Evolutionary conservation across 2,329 filamentous ascomycete species (phyloP).

Genomic region (Podosphaera fusca): DNA sequence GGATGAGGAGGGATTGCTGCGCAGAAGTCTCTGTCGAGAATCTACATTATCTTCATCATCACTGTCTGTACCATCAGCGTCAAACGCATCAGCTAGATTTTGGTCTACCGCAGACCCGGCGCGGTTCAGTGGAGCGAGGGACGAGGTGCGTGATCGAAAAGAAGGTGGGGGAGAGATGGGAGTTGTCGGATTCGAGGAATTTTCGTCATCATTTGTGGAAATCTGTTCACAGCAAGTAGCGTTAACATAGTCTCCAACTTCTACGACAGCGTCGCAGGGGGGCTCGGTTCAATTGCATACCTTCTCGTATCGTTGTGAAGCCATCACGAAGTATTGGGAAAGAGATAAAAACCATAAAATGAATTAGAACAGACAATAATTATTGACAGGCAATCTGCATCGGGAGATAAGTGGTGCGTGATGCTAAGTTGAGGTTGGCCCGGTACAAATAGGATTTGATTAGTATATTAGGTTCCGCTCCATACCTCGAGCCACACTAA

Average conservation of each 20-base stretch:
- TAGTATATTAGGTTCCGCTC: too few species aligned
- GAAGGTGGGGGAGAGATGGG: slow-evolving; percentile 46
- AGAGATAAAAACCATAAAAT: slow-evolving; percentile 10
- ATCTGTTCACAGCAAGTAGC: slow-evolving; percentile 20
- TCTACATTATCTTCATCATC: slow-evolving; percentile 51
- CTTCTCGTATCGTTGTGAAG: slow-evolving; percentile 27
- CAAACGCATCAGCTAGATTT: slow-evolving; percentile 83
- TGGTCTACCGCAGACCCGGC: slow-evolving; percentile 35
- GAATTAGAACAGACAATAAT: slow-evolving; percentile 5
- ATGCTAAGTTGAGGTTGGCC: too few species aligned
- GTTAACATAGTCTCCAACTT: slow-evolving; percentile 8
- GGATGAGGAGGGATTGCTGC: slow-evolving; percentile 25
- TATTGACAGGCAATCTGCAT: too few species aligned
- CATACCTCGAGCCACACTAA: too few species aligned
- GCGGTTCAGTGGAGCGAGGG: slow-evolving; percentile 25
- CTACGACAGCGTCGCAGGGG: slow-evolving; percentile 7
- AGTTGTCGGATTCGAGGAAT: slow-evolving; percentile 13
- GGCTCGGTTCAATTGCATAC: slow-evolving; percentile 19
- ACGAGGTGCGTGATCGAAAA: slow-evolving; percentile 67
- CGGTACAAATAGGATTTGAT: too few species aligned
- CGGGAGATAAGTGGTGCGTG: too few species aligned
- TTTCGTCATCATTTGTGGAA: slow-evolving; percentile 32
- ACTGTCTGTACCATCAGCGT: slow-evolving; percentile 52
- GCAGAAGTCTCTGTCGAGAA: slow-evolving; percentile 70
- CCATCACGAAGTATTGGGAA: slow-evolving; percentile 10